Conservation (phyloP, 768 basidiomycete species). For the Kwoniella heveanensis region DNA sequence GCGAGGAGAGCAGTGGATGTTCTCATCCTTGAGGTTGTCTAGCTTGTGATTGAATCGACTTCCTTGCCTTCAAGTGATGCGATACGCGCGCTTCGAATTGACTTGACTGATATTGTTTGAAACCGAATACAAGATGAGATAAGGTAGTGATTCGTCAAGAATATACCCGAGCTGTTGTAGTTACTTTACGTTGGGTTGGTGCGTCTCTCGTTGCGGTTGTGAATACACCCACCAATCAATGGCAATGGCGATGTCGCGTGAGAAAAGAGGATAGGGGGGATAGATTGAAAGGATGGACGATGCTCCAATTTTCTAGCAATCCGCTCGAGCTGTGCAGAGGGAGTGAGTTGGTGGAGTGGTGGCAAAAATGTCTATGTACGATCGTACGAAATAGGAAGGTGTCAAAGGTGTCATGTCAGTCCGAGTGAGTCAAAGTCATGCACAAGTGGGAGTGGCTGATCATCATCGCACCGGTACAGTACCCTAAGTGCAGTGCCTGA, state of each 20-base stretch:
- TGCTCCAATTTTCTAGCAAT: too few species aligned
- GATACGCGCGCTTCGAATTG: background rate
- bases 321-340: too few species aligned
- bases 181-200: too few species aligned
- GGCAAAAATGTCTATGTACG: too few species aligned
- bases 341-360: too few species aligned
- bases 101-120: background rate
- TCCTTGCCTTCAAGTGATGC: too few species aligned
- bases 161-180: too few species aligned
- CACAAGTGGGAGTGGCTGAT: background rate
- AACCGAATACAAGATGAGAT: background rate
- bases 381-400: slow-evolving; percentile 16
- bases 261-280: slow-evolving; percentile 12
- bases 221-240: slow-evolving; percentile 15
- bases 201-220: too few species aligned
- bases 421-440: background rate
- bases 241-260: slow-evolving; percentile 1
- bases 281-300: slow-evolving; percentile 16
- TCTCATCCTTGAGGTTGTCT: slow-evolving; percentile 26
- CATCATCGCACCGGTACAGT: background rate
- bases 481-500: background rate
- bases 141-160: slow-evolving; percentile 10
- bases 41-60: too few species aligned
- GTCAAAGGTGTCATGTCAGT: background rate
- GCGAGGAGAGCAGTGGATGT: slow-evolving; percentile 27